These are phyloP conservation scores for Puccinellia tenuiflora DNA, from an alignment of 176 grass and related monocot genomes.

Conservation along the genomic window DNA sequence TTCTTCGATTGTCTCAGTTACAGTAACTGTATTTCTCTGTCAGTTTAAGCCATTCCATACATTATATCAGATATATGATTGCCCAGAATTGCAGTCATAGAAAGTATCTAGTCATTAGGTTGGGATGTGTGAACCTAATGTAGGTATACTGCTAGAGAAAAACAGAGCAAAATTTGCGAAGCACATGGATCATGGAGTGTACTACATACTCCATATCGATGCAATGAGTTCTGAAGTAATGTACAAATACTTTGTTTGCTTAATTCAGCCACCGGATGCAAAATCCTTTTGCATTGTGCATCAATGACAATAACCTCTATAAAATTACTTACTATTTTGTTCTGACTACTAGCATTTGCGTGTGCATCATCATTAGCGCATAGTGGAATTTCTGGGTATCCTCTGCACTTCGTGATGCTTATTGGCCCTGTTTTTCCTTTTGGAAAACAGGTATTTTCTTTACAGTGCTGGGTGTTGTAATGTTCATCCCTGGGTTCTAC, in stretches of 20 bases:
- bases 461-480: conserved; percentile 57
- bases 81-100: neutral
- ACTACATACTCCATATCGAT: neutral
- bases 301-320: too few relatives aligned
- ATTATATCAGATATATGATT: too few relatives aligned
- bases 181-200: neutral
- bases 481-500: conserved; percentile 89
- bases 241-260: neutral
- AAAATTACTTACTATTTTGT: neutral
- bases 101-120: too few relatives aligned
- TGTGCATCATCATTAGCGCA: neutral
- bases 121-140: neutral
- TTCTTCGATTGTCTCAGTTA: neutral
- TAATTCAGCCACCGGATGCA: neutral
- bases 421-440: neutral
- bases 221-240: neutral
- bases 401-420: neutral
- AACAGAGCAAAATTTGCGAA: neutral
- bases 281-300: neutral
- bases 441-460: conserved; percentile 59
- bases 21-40: neutral
- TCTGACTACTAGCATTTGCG: neutral
- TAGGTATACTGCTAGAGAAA: neutral
- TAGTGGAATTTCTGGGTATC: neutral
- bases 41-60: neutral